Conservation (phyloP, 108 stramenopile genomes). For the Cyclotella kingstonii region DNA sequence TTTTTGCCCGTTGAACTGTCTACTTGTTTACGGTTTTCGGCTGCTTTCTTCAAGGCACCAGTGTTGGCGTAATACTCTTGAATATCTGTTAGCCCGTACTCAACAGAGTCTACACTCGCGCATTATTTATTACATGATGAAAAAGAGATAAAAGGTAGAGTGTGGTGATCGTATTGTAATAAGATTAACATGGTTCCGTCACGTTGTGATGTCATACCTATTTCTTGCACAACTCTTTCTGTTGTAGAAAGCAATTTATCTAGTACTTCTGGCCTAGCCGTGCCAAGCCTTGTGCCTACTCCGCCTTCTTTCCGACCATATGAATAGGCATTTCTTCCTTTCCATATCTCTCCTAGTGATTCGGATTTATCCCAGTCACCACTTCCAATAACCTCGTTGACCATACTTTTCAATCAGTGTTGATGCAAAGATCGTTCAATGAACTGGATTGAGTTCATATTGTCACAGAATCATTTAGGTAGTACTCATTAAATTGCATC, state of each 20-base stretch:
- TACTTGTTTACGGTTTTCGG: conserved; percentile 64
- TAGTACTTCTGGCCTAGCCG: conserved; percentile 66
- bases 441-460: too few relatives aligned
- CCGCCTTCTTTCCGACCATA: conserved; percentile 74
- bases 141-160: too few relatives aligned
- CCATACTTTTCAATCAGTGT: conserved; percentile 47
- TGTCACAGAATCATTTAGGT: background rate
- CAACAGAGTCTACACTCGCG: conserved; percentile 69
- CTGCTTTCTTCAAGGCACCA: conserved; percentile 82
- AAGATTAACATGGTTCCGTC: too few relatives aligned
- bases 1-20: conserved; percentile 39
- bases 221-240: conserved; percentile 85
- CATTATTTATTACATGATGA: too few relatives aligned
- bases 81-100: conserved; percentile 86
- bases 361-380: conserved; percentile 84
- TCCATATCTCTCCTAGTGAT: conserved; percentile 80
- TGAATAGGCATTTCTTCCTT: conserved; percentile 63
- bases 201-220: too few relatives aligned
- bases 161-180: too few relatives aligned
- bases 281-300: conserved; percentile 45
- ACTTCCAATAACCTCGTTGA: conserved; percentile 78
- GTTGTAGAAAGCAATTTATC: conserved; percentile 74
- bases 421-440: too few relatives aligned
- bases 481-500: background rate
- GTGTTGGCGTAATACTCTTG: conserved; percentile 87